Evolutionary conservation across 129 eudicot genomes (phyloP).

Genomic region (Solidago caesia): DNA sequence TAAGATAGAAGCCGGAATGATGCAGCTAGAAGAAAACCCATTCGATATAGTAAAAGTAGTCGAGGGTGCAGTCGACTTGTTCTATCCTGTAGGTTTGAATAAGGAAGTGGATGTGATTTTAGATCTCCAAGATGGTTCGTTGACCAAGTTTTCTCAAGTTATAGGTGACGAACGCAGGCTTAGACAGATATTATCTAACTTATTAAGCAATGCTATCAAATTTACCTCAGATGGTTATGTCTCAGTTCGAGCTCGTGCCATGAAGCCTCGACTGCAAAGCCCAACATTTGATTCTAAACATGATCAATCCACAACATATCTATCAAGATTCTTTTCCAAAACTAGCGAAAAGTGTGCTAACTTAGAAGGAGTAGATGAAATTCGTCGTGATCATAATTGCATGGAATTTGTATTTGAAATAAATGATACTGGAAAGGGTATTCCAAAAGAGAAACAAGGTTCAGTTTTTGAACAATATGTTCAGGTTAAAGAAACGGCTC

Average conservation of each 20-base stretch:
- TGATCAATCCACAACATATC: conserved; percentile 22
- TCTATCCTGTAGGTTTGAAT: conserved; percentile 57
- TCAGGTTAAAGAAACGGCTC: conserved; percentile 58
- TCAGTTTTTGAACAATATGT: conserved; percentile 71
- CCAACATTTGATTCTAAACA: conserved; percentile 29
- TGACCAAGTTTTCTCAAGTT: conserved; percentile 43
- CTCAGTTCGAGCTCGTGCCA: conserved; percentile 50
- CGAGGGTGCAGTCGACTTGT: conserved; percentile 68
- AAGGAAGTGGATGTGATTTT: conserved; percentile 67
- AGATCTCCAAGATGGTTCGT: conserved; percentile 52
- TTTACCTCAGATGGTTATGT: conserved; percentile 78
- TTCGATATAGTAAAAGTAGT: conserved; percentile 51
- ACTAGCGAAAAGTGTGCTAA: conserved; percentile 15
- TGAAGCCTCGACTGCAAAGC: conserved; percentile 37
- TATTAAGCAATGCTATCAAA: conserved; percentile 76
- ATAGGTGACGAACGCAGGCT: conserved; percentile 67
- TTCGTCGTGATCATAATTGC: conserved; percentile 38
- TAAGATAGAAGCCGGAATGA: conserved; percentile 70
- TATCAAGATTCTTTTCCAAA: conserved; percentile 29
- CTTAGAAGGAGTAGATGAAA: conserved; percentile 11
- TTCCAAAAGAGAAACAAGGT: conserved; percentile 68
- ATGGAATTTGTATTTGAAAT: conserved; percentile 80
- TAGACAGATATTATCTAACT: conserved; percentile 61
- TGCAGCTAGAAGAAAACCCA: conserved; percentile 53
- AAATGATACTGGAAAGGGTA: conserved; percentile 77